Base-by-base conservation (phyloP, 495 filamentous ascomycete genomes). In the Aspergillus homomorphus region DNA sequence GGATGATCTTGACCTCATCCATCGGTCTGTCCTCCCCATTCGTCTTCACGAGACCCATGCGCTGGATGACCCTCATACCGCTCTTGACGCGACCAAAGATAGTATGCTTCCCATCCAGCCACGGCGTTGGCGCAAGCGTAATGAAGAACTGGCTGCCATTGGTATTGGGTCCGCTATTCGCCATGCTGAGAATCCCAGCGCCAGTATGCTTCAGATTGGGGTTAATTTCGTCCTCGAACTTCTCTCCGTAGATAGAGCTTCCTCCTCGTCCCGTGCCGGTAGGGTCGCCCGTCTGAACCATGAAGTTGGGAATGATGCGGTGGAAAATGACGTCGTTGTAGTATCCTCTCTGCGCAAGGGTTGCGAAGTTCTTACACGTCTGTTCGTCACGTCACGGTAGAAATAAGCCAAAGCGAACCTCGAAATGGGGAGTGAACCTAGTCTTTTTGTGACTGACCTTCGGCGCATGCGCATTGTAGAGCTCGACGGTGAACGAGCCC, bases 61-160 rank as follows among this genome's bases (percentile, higher is more conserved):
- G 80, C 77, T 90, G 85, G 44, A 98, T 88, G 8, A 96, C 79
- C 38, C 79, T 73, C 80, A 98, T 84, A 8, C 94, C 94, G 56
- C 73, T 84, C 74, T 90, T 94, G 22, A 98, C 91, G 45, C 95
- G 77, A 9, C 95, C 94, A 69, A 98, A 98, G 63, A 98, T 96
- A 6, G 94, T 96, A 73, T 98, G 94, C 72, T 96, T 96, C 24
- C 91, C 92, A 74, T 98, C 95, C 58, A 98, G 75, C 94, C 94
- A 98, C 1, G 94, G 94, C 19, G 95, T 94, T 3, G 95, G 95
- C 33, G 92, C 94, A 44, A 97, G 80, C 7, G 95, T 98, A 57
- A 98, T 84, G 72, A 98, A 98, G 68, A 87, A 86, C 53, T 88
- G 84, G 59, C 84, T 88, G 41, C 94, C 95, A 73, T 98, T 98